Evolutionary conservation across 2,329 filamentous ascomycete genomes (phyloP).

Genomic region (Cladorrhinum sp.): DNA sequence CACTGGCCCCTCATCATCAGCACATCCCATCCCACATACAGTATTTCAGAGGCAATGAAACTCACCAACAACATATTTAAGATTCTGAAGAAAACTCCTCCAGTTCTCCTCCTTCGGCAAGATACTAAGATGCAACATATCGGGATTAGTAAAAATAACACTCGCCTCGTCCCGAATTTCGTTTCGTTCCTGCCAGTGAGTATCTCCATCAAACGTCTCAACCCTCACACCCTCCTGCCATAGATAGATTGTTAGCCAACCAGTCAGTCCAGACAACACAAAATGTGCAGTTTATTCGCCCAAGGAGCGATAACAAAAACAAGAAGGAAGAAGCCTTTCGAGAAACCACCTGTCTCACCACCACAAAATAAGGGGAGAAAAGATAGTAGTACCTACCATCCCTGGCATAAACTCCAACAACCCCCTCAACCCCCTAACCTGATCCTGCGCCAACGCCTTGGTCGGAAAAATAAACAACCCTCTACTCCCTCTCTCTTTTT

Average conservation of each 20-base stretch:
- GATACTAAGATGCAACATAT: conserved; percentile 95
- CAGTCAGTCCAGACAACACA: too few relatives aligned
- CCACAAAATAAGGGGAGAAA: too few relatives aligned
- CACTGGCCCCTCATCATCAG: conserved; percentile 38
- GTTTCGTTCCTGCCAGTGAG: conserved; percentile 74
- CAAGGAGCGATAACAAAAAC: too few relatives aligned
- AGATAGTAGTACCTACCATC: conserved; percentile 48
- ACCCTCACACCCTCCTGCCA: conserved; percentile 62
- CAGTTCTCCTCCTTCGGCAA: conserved; percentile 87
- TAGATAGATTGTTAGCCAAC: too few relatives aligned
- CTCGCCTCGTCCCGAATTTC: conserved; percentile 81
- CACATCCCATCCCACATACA: not conserved
- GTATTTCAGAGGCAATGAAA: not conserved
- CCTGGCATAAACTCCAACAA: conserved; percentile 77
- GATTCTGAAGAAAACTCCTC: conserved; percentile 81
- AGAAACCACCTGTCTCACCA: too few relatives aligned
- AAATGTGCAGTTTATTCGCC: too few relatives aligned
- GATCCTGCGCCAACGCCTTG: conserved; percentile 93
- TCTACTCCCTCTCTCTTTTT: conserved; percentile 70
- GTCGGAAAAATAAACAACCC: conserved; percentile 99
- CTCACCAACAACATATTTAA: conserved; percentile 74
- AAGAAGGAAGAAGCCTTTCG: too few relatives aligned
- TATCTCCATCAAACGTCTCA: conserved; percentile 96
- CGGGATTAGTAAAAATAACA: conserved; percentile 96
- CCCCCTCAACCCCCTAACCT: conserved; percentile 82